These are phyloP conservation scores for Phytopythium boreale DNA, from an alignment of 352 stramenopile genomes.

Conservation along the genomic window DNA sequence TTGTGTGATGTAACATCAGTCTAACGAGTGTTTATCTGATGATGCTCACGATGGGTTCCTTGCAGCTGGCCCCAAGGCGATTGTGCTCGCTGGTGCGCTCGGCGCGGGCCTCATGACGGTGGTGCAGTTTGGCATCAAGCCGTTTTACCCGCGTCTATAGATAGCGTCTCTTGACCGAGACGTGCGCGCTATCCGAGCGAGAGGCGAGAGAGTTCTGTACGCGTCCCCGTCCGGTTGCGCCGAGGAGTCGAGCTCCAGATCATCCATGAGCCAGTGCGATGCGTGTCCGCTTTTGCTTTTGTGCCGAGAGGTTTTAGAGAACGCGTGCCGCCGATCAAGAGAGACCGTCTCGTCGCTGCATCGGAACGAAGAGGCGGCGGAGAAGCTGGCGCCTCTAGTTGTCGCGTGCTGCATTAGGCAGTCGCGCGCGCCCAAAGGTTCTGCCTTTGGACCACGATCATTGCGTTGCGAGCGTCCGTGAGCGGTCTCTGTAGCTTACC, in stretches of 20 bases:
- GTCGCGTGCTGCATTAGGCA: slow-evolving; percentile 5
- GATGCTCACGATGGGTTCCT: neutral
- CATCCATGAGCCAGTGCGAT: neutral
- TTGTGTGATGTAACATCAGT: neutral
- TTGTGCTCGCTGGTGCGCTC: slow-evolving; percentile 78
- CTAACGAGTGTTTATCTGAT: neutral
- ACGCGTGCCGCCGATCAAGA: slow-evolving; percentile 1
- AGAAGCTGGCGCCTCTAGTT: neutral
- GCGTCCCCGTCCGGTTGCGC: neutral
- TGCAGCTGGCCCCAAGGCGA: slow-evolving; percentile 67
- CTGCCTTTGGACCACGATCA: neutral
- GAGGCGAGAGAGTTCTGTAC: neutral
- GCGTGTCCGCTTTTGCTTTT: slow-evolving; percentile 3
- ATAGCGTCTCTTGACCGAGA: slow-evolving; percentile 10
- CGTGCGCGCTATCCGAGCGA: neutral
- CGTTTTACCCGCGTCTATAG: slow-evolving; percentile 79
- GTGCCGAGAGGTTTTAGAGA: neutral
- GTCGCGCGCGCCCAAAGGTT: slow-evolving; percentile 4
- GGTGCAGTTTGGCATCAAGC: slow-evolving; percentile 84
- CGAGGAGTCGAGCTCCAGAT: neutral
- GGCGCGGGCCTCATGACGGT: slow-evolving; percentile 80
- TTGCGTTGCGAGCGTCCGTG: neutral
- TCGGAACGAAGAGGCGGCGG: neutral
- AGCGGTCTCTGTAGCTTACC: slow-evolving; percentile 4
- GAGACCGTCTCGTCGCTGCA: slow-evolving; percentile 1